Base-by-base conservation (phyloP, 1,284 basidiomycete genomes). In the Cutaneotrichosporon mucoides region DNA sequence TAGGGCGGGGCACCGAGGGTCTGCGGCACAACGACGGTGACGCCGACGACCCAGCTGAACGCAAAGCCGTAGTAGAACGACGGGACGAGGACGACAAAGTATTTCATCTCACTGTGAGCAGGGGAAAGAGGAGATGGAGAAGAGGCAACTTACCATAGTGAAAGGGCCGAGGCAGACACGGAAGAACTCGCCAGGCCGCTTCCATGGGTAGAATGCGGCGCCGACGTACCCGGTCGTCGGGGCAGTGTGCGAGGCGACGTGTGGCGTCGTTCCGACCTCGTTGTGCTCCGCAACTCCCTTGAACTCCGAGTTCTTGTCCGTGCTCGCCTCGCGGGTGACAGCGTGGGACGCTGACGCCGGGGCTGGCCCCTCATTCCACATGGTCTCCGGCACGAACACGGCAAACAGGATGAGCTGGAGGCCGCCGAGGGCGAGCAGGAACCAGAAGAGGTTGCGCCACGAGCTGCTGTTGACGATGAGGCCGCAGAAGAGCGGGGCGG, bases 351-450 rank as follows among this genome's bases (percentile, higher is more conserved):
- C 8, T 5, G n/a, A 8, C 7, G 16, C 6, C 5, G 53, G 16
- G 24, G 15, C 12, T 11, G 15, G 16, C 3, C 15, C 53, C n/a
- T 55, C 53, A 8, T 40, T 12, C 73, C 75, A 77, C 36, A 70
- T 66, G 1, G 77, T 79, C 57, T 79, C 76, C 11, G 75, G 75
- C 4, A 75, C 69, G 54, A 77, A 61, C 55, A 76, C 65, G 55
- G 73, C 61, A 34, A 54, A 42, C 24, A 63, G 51, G 6, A 57
- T 11, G 36, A 59, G 35, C 55, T 63, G 57, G 11, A 63, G 57
- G 3, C 46, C 57, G 38, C 73, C 54, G 9, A 77, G 65, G 37
- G 68, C 75, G 10, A 75, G 62, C 54, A 66, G 63, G 55, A 77
- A 58, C 68, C 75, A 76, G 67, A 73, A 77, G 41, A 75, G 57